Percentiles rank a stretch among this genome's conserved stretches.
Conservation (phyloP, 345 rosid genomes). For the Gossypium arboreum region DNA sequence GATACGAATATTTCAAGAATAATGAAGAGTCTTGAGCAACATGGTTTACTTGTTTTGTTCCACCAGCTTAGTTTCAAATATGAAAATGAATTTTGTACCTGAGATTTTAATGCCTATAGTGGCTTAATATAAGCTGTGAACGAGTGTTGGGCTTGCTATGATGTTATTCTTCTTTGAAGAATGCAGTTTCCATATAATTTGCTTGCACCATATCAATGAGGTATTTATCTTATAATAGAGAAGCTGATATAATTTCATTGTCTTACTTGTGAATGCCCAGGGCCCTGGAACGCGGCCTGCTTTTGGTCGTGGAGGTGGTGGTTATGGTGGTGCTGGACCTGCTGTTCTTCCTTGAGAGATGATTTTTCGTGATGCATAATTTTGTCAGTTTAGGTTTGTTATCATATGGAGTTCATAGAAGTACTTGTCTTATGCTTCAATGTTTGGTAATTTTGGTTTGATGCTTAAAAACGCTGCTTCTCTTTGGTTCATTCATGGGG, state of each 20-base stretch:
- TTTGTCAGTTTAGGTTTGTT: conserved; percentile 16
- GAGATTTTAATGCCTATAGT: neutral
- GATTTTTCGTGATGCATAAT: neutral
- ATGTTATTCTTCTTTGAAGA: neutral
- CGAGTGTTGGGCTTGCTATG: neutral
- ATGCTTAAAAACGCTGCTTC: neutral
- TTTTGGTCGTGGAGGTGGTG: conserved; percentile 71
- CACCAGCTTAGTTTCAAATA: neutral
- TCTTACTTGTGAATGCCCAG: conserved; percentile 23
- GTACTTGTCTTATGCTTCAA: neutral
- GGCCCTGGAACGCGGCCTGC: conserved; percentile 61
- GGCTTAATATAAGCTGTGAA: neutral
- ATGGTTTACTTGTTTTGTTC: neutral
- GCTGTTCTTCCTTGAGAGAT: conserved; percentile 46
- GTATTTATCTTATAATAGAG: neutral
- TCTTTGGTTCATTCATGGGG: neutral
- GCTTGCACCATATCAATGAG: neutral
- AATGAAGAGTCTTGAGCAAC: neutral
- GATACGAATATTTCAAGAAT: neutral
- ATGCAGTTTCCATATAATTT: neutral
- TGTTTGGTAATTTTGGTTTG: neutral
- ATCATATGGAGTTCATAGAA: neutral
- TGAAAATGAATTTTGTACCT: neutral
- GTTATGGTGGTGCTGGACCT: conserved; percentile 34
- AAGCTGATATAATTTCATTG: neutral